phyloP scores from a whole-genome alignment of 176 grass and related monocot genomes.

The Typha latifolia region DNA sequence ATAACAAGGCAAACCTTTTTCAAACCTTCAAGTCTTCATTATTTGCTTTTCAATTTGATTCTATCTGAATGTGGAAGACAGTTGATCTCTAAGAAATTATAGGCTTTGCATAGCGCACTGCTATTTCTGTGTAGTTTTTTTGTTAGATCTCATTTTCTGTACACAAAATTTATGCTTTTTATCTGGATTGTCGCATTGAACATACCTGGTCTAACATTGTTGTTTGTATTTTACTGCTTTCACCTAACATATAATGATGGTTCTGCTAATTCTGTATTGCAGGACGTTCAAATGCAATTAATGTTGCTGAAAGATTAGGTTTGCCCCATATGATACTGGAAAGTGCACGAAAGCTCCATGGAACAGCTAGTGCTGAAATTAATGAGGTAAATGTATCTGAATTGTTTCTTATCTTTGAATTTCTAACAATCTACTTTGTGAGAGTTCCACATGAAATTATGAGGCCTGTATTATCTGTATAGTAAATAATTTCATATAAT shows the following conservation, averaged over 20 bases:
- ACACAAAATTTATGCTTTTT: background rate
- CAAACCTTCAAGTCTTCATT: background rate
- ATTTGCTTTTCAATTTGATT: background rate
- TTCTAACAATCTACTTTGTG: background rate
- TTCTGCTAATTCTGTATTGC: constrained; percentile 10
- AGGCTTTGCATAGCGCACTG: background rate
- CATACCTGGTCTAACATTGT: background rate
- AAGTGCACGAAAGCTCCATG: constrained; percentile 37
- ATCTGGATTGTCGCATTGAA: background rate
- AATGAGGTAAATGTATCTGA: constrained; percentile 36
- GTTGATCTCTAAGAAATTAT: background rate
- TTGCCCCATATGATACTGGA: constrained; percentile 39
- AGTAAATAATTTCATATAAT: too few species aligned
- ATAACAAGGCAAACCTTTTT: too few species aligned
- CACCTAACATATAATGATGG: constrained; percentile 14
- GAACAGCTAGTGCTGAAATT: constrained; percentile 63
- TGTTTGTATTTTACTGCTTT: constrained; percentile 6
- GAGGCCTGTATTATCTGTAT: background rate
- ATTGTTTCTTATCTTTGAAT: constrained; percentile 9
- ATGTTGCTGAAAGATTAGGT: constrained; percentile 65
- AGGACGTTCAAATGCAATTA: constrained; percentile 81
- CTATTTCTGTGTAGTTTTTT: background rate
- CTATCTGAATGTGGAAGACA: background rate
- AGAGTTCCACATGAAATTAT: background rate
- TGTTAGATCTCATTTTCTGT: background rate